phyloP scores from a whole-genome alignment of 176 grass and related monocot genomes.

The Musa schizocarpa region DNA sequence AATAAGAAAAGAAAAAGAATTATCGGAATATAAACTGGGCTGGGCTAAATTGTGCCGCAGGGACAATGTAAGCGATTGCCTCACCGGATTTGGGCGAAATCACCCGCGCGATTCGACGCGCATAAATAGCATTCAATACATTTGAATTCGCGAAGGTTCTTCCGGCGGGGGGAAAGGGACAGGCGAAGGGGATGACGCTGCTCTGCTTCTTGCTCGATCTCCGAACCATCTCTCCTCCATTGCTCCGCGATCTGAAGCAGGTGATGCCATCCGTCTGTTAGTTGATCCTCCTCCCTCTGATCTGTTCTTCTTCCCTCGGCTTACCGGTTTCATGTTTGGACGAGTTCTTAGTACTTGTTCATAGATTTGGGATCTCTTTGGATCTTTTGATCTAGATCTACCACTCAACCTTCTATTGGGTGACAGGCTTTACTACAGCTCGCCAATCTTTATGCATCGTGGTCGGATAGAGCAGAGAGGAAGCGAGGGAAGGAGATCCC shows the following conservation, averaged over 20 bases:
- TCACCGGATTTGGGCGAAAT: too few relatives aligned
- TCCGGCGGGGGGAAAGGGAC: background rate
- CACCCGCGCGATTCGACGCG: too few relatives aligned
- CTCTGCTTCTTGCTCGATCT: constrained; percentile 94
- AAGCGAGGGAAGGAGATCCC: background rate
- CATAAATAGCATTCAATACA: too few relatives aligned
- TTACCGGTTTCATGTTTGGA: background rate
- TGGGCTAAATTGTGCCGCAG: too few relatives aligned
- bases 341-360: background rate
- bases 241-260: constrained; percentile 74
- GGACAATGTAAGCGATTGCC: too few relatives aligned
- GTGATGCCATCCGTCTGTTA: constrained; percentile 7
- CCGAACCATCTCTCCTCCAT: constrained; percentile 50
- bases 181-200: constrained; percentile 44
- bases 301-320: background rate
- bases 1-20: too few relatives aligned
- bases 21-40: too few relatives aligned
- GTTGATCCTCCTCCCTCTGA: background rate
- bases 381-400: background rate
- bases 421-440: constrained; percentile 67
- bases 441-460: constrained; percentile 70
- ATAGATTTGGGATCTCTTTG: background rate
- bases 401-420: background rate
- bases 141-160: too few relatives aligned
- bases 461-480: constrained; percentile 12